Evolutionary conservation across 345 rosid genomes (phyloP).

Genomic region (Populus simonii): DNA sequence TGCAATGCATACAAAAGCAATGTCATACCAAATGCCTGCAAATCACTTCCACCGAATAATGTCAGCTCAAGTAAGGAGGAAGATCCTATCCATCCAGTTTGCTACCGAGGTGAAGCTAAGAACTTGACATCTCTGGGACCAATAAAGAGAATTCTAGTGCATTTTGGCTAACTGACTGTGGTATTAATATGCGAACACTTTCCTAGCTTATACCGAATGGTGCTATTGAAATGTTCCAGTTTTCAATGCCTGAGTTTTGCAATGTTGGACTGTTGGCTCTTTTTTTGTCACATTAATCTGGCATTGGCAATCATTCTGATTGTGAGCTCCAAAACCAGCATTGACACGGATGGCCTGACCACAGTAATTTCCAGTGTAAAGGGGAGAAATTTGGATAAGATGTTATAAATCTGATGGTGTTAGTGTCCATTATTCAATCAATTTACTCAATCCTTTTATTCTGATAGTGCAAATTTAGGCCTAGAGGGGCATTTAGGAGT

Average conservation of each 20-base stretch:
- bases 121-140: not conserved
- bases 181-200: not conserved
- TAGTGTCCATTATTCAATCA: not conserved
- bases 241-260: not conserved
- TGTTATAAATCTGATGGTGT: not conserved
- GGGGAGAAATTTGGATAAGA: not conserved
- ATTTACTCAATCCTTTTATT: not conserved
- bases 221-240: not conserved
- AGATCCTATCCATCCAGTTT: constrained; percentile 5
- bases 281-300: too few species aligned
- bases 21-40: constrained; percentile 29
- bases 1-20: constrained; percentile 40
- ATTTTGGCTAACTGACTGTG: not conserved
- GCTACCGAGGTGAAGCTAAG: not conserved
- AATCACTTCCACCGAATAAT: not conserved
- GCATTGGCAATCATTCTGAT: too few species aligned
- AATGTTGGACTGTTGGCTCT: not conserved
- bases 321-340: too few species aligned
- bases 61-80: constrained; percentile 6
- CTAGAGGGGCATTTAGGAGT: not conserved
- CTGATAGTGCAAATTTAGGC: not conserved
- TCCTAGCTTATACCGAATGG: not conserved
- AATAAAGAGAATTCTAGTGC: constrained; percentile 1
- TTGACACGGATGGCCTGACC: too few species aligned
- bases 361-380: too few species aligned